Conservation (phyloP, 257 asterid genomes). For the Solanum piurae region DNA sequence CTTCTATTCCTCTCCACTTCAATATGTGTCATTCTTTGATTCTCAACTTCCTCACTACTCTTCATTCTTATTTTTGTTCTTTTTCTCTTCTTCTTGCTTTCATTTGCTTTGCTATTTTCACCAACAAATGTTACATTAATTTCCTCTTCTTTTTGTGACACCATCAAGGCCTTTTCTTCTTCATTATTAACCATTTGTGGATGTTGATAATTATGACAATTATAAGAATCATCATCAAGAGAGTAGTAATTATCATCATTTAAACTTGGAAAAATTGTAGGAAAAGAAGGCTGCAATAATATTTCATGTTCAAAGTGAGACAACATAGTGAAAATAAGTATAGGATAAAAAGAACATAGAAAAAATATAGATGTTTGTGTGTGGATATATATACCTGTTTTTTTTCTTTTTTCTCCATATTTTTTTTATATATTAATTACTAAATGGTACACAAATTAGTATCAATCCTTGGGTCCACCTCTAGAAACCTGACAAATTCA, state of each 20-base stretch:
- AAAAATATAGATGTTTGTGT: not conserved
- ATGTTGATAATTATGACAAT: constrained; percentile 16
- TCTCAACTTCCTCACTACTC: constrained; percentile 86
- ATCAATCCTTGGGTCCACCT: constrained; percentile 38
- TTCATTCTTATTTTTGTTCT: constrained; percentile 65
- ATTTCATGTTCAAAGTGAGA: constrained; percentile 18
- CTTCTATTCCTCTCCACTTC: constrained; percentile 89
- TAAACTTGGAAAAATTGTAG: constrained; percentile 18
- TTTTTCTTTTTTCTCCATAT: constrained; percentile 61
- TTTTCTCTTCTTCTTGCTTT: constrained; percentile 53
- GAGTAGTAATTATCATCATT: constrained; percentile 17
- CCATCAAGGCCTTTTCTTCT: constrained; percentile 20
- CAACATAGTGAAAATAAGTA: constrained; percentile 12
- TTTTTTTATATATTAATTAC: constrained; percentile 9
- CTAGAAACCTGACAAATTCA: constrained; percentile 11
- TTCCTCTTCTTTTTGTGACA: constrained; percentile 25
- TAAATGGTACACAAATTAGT: constrained; percentile 11
- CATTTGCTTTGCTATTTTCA: constrained; percentile 17
- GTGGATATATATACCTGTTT: constrained; percentile 32
- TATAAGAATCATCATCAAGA: not conserved
- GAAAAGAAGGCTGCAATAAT: constrained; percentile 29
- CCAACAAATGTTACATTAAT: constrained; percentile 22
- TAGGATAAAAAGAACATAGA: not conserved
- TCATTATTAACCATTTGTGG: constrained; percentile 74
- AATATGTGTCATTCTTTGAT: constrained; percentile 94